Evolutionary conservation across 1,139 yeast genomes (phyloP).

Genomic region (Arxiozyma slooffiae): DNA sequence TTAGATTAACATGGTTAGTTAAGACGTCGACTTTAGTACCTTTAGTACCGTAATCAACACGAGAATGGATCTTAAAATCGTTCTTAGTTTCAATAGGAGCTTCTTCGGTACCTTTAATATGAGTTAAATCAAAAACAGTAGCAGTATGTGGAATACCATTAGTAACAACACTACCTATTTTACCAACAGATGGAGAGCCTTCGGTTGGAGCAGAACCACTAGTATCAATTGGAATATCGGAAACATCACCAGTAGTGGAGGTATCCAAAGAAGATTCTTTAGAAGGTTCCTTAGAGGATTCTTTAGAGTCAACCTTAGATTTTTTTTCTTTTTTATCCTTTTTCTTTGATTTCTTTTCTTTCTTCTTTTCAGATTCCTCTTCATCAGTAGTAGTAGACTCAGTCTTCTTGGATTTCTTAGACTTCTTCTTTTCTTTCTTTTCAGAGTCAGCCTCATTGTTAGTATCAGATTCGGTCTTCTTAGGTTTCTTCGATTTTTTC

Average conservation of each 20-base stretch:
- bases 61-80: constrained; percentile 9
- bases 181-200: background rate
- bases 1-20: constrained; percentile 11
- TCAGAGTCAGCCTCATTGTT: no score
- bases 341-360: constrained; percentile 1
- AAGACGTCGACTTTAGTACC: constrained; percentile 17
- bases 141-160: constrained; percentile 4
- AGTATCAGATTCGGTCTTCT: constrained; percentile 2
- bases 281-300: background rate
- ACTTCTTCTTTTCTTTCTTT: no score
- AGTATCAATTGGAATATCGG: background rate
- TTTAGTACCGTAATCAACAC: constrained; percentile 18
- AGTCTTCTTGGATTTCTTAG: no score
- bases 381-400: background rate
- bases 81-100: constrained; percentile 5
- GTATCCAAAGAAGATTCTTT: background rate
- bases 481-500: background rate
- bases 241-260: background rate
- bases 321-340: constrained; percentile 2
- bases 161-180: background rate
- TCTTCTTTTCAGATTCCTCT: background rate
- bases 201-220: background rate
- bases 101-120: constrained; percentile 2
- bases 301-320: background rate
- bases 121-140: constrained; percentile 7